Evolutionary conservation across 2,329 filamentous ascomycete genomes (phyloP).

Genomic region (Sporothrix pseudoabietina): DNA sequence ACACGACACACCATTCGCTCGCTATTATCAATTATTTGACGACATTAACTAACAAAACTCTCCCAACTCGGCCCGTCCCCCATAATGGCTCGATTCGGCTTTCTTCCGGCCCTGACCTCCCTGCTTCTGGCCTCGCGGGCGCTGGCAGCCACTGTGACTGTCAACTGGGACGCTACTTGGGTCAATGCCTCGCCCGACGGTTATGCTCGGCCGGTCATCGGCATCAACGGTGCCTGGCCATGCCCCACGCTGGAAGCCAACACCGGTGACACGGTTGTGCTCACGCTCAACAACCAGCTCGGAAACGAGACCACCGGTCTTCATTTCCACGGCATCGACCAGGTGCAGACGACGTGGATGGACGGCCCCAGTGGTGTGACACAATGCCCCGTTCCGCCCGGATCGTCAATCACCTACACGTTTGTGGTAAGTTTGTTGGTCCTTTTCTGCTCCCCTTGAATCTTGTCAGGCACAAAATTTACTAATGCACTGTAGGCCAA

Average conservation of each 20-base stretch:
- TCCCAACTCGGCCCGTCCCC: background rate
- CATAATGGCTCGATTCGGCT: constrained; percentile 19
- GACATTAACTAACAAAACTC: background rate
- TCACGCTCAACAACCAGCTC: constrained; percentile 54
- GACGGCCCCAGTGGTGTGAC: constrained; percentile 60
- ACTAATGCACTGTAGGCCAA: constrained; percentile 41
- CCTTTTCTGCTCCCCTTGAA: too few relatives aligned
- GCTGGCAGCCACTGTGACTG: constrained; percentile 42
- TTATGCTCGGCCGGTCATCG: constrained; percentile 45
- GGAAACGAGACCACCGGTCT: constrained; percentile 56
- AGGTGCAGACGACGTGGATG: constrained; percentile 57
- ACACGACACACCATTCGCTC: background rate
- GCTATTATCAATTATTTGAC: background rate
- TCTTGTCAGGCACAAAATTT: background rate
- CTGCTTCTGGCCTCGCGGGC: constrained; percentile 36
- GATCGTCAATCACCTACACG: constrained; percentile 55
- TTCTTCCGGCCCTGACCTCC: constrained; percentile 20
- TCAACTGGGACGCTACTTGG: constrained; percentile 48
- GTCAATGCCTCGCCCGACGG: constrained; percentile 46
- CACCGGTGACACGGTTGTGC: constrained; percentile 53
- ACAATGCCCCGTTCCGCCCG: constrained; percentile 58
- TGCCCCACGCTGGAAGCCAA: constrained; percentile 57
- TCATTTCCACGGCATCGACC: constrained; percentile 62
- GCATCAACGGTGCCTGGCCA: constrained; percentile 65
- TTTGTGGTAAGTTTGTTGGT: constrained; percentile 47